Base-by-base conservation (phyloP, 78 protist genomes). In the Dictyostelium citrinum region DNA sequence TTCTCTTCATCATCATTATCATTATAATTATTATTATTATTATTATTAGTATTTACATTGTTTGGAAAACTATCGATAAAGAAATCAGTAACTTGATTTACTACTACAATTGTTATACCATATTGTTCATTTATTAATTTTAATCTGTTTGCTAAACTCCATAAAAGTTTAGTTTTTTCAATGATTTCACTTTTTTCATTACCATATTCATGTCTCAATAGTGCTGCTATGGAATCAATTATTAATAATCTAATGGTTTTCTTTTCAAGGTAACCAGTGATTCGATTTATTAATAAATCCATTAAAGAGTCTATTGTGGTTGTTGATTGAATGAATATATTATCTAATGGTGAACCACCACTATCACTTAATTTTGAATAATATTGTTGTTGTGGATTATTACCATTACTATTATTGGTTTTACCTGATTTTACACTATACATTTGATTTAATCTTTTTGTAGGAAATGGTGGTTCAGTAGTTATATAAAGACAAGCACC, bases 181-280 rank as follows among this genome's bases (percentile, higher is more conserved):
- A 86, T 60, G 33, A 78, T 27, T 33, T 85, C 91, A 12, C 55
- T 60, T 2, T 55, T 41, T 37, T 86, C 93, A 29, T 76, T 77
- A 1, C 93, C 93, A 86, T 39, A 86, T 33, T 86, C 93, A 4
- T 82, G 67, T 11, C 93, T 24, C 41, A 86, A 14, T 12, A 91
- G 68, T 20, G 95, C 90, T 7, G 95, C 95, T 1, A 91, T 82
- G 7, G 95, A 91, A 81, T 91, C 95, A n/a, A 91, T 49, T 9
- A 91, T 74, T 3, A 91, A 16, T n/a, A 91, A 24, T 61, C 84
- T 70, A 16, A 75, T 71, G 0, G 79, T 83, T 46, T 46, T 70
- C 55, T 71, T 45, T 22, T 37, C n/a, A 3, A 91, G 49, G 2
- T 82, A 90, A 20, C 77, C 39, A 11, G 75, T 5, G 22, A 91